These are phyloP conservation scores for Eucalyptus sp. DNA, from an alignment of 345 rosid genomes.

Conservation along the genomic window DNA sequence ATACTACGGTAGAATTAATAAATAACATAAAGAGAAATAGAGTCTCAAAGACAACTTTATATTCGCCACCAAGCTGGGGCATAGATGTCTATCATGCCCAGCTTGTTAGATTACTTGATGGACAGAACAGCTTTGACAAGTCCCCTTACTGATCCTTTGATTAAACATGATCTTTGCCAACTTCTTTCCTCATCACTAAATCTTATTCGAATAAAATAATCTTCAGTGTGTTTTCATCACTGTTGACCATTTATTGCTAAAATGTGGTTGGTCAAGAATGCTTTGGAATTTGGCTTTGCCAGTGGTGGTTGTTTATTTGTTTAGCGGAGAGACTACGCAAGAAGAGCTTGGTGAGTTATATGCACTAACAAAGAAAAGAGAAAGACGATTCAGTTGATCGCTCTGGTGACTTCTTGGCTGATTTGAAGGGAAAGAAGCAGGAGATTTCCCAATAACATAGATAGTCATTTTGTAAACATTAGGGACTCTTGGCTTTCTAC, in stretches of 20 bases:
- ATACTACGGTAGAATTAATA: neutral
- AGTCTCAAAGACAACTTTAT: neutral
- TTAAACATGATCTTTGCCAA: neutral
- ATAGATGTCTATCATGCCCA: neutral
- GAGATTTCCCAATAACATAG: neutral
- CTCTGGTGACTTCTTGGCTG: neutral
- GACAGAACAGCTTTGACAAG: neutral
- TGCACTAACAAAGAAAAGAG: neutral
- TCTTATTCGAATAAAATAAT: neutral
- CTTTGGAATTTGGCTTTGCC: neutral
- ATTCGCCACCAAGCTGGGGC: neutral
- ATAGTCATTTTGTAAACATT: neutral
- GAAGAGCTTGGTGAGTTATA: neutral
- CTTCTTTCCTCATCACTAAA: neutral
- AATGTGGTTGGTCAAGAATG: neutral
- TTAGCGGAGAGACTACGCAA: neutral
- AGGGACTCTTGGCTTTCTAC: neutral
- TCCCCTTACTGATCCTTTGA: neutral
- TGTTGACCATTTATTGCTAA: neutral
- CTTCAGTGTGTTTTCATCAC: neutral
- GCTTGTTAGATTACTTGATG: neutral
- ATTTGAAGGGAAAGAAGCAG: neutral
- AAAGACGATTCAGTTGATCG: neutral
- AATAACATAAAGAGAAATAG: neutral
- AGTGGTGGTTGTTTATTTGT: neutral